phyloP scores from a whole-genome alignment of 331 rosid species.

The Acacia concinna region DNA sequence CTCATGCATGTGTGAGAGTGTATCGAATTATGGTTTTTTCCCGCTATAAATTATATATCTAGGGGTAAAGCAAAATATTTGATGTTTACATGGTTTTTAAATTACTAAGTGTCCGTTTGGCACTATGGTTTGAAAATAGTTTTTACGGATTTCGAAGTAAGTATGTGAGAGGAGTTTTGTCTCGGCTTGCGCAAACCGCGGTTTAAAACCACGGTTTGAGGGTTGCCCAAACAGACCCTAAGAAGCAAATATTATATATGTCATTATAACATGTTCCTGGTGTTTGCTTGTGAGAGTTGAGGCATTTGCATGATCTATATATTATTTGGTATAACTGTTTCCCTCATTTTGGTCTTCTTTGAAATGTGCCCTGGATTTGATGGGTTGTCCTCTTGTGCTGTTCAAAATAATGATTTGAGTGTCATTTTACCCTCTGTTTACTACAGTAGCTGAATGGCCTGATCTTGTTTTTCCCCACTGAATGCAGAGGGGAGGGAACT shows the following conservation, averaged over 20 bases:
- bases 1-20: neutral
- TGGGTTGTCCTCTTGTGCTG: neutral
- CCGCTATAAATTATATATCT: neutral
- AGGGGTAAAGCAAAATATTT: neutral
- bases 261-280: neutral
- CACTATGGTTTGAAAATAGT: too few species aligned
- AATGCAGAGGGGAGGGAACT: conserved; percentile 69
- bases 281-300: neutral
- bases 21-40: neutral
- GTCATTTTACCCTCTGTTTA: neutral
- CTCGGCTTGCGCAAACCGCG: too few species aligned
- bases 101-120: too few species aligned
- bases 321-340: neutral
- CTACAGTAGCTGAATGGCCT: conserved; percentile 13
- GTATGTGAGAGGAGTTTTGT: too few species aligned
- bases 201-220: too few species aligned
- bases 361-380: neutral
- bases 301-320: neutral
- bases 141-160: too few species aligned
- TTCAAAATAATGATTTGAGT: neutral
- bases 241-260: neutral
- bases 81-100: neutral
- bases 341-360: neutral
- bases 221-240: too few species aligned
- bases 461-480: conserved; percentile 17